These are phyloP conservation scores for Penicillium capsulatum DNA, from an alignment of 2,329 filamentous ascomycete species.

Conservation along the genomic window DNA sequence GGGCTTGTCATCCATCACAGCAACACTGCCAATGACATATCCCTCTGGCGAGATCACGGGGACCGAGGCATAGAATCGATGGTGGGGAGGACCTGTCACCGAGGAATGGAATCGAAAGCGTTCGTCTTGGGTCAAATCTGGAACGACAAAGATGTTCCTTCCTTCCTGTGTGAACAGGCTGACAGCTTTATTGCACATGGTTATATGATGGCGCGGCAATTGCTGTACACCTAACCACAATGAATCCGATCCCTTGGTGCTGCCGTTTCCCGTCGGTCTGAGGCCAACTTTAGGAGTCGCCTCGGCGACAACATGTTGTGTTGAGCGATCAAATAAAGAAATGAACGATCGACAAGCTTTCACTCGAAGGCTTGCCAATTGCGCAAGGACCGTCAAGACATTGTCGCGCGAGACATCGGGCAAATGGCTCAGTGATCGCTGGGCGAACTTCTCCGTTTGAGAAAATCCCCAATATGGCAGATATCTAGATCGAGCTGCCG, in stretches of 20 bases:
- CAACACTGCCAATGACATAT: slow-evolving; percentile 18
- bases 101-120: slow-evolving; percentile 10
- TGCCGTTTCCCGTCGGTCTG: slow-evolving; percentile 2
- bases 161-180: slow-evolving; percentile 8
- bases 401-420: slow-evolving; percentile 20
- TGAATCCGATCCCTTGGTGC: slow-evolving; percentile 6
- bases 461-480: slow-evolving; percentile 21
- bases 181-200: slow-evolving; percentile 18
- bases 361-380: slow-evolving; percentile 25
- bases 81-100: slow-evolving; percentile 11
- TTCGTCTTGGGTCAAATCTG: slow-evolving; percentile 11
- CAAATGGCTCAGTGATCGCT: slow-evolving; percentile 10
- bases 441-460: slow-evolving; percentile 16
- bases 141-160: slow-evolving; percentile 6
- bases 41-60: slow-evolving; percentile 15
- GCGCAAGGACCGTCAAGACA: slow-evolving; percentile 26
- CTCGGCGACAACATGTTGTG: slow-evolving; percentile 29
- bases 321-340: slow-evolving; percentile 25
- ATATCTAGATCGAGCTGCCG: slow-evolving; percentile 7
- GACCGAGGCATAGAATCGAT: slow-evolving; percentile 18
- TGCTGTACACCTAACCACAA: slow-evolving; percentile 21
- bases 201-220: slow-evolving; percentile 11
- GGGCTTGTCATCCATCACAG: slow-evolving; percentile 16
- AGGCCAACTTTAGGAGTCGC: slow-evolving; percentile 19
- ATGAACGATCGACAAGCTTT: slow-evolving; percentile 23